These are phyloP conservation scores for Thelonectria olida DNA, from an alignment of 2,329 filamentous ascomycete genomes.

Conservation along the genomic window DNA sequence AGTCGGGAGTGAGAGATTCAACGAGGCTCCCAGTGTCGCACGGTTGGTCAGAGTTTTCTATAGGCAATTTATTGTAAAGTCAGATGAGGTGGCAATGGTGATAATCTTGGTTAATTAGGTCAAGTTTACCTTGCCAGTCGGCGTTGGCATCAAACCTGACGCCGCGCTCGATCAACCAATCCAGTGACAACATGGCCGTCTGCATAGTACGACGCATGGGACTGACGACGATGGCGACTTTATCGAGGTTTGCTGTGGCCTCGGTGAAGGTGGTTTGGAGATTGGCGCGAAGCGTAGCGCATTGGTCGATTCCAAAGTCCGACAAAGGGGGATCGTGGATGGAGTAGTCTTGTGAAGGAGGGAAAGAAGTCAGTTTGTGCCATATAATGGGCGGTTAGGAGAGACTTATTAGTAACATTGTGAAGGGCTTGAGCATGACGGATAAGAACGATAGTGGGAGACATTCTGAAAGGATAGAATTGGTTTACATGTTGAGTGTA, in stretches of 20 bases:
- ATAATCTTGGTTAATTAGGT: neutral
- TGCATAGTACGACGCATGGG: constrained; percentile 73
- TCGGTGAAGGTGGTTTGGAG: constrained; percentile 53
- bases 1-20: constrained; percentile 54
- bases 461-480: constrained; percentile 47
- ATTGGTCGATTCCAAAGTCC: constrained; percentile 59
- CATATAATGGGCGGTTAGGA: neutral
- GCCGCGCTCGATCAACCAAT: constrained; percentile 65
- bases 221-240: constrained; percentile 66
- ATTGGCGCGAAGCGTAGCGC: constrained; percentile 52
- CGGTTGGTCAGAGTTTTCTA: constrained; percentile 64
- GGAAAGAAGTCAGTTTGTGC: constrained; percentile 17
- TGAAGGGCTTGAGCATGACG: constrained; percentile 84
- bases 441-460: constrained; percentile 77
- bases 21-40: constrained; percentile 70
- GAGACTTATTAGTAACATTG: constrained; percentile 60
- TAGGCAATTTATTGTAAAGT: neutral
- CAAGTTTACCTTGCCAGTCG: constrained; percentile 68
- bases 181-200: constrained; percentile 66
- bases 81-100: too few species aligned
- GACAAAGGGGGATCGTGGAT: constrained; percentile 63
- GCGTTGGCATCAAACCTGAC: constrained; percentile 66
- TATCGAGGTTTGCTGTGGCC: constrained; percentile 37
- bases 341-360: constrained; percentile 53
- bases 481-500: neutral